Percentiles rank a stretch among this genome's conserved stretches.
Evolutionary conservation across 2,329 filamentous ascomycete genomes (phyloP).

Genomic region (Raffaelea albimanens): DNA sequence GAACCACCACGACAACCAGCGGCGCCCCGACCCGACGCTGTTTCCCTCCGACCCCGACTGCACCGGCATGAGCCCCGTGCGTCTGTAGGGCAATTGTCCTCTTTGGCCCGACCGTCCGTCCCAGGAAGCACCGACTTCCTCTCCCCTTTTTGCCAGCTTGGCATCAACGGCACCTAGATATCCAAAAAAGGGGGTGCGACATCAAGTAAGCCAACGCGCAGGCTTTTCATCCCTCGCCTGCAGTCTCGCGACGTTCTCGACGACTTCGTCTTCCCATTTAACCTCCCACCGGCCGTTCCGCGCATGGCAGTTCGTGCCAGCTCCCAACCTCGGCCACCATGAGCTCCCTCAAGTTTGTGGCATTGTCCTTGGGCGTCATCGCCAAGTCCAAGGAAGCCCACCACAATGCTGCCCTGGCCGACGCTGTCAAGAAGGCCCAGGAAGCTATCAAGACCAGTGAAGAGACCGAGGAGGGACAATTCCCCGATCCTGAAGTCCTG

Average conservation of each 20-base stretch:
- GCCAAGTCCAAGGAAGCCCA: slow-evolving; percentile 84
- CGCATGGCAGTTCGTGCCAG: slow-evolving; percentile 37
- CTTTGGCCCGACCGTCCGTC: too few species aligned
- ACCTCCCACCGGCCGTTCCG: background rate
- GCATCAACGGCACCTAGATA: background rate
- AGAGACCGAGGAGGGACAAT: too few species aligned
- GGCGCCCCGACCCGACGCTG: background rate
- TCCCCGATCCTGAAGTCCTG: slow-evolving; percentile 82
- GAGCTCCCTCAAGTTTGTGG: slow-evolving; percentile 92
- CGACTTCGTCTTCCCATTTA: background rate
- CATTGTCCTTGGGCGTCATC: slow-evolving; percentile 87
- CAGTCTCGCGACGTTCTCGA: background rate
- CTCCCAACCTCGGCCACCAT: slow-evolving; percentile 47
- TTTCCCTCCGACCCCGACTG: background rate
- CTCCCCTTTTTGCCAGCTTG: too few species aligned
- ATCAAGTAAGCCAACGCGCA: too few species aligned
- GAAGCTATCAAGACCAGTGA: slow-evolving; percentile 80
- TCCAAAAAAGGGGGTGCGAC: background rate
- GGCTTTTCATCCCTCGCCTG: background rate
- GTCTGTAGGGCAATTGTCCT: slow-evolving; percentile 1
- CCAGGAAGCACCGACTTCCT: too few species aligned
- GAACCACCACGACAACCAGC: background rate
- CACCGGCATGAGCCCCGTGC: background rate
- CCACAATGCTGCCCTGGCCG: slow-evolving; percentile 74
- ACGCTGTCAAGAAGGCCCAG: slow-evolving; percentile 72